Base-by-base conservation (phyloP, 331 rosid species). In the Pyracantha coccinea region DNA sequence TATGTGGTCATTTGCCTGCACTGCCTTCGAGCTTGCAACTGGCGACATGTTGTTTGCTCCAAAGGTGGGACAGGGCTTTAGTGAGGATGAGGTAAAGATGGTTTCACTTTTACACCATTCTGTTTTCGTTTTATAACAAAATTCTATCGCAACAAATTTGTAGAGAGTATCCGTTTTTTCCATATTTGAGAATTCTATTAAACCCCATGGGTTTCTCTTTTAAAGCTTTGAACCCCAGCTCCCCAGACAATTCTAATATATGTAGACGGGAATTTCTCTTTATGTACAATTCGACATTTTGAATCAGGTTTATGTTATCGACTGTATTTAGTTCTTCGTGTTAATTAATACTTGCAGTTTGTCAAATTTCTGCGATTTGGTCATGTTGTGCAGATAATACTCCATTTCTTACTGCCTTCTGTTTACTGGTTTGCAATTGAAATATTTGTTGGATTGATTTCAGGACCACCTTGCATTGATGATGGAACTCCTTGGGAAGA, bases 401-500 rank as follows among this genome's bases (percentile, higher is more conserved):
- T 12, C 47, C n/a, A 4, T 71, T n/a, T 24, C 1, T 14, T 4
- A 14, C 13, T n/a, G 19, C 19, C 15, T 62, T 21, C 14, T 41
- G 5, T 38, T 25, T 25, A 25, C 41, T 19, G 66, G 76, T 27
- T 47, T 61, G 21, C 61, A 68, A 72, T 72, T 25, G 64, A 68
- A 72, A 54, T 71, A 7, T 28, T 62, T 69, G n/a, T 57, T 79
- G 23, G 75, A 66, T 80, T 82, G 80, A 79, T 88, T 80, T 79
- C 88, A 93, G 98, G 98, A 93, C 79, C 98, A 93, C 80, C 98
- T 93, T 72, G 98, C 98, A 77, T 73, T 89, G 81, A 91, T 93
- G 98, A 91, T 93, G 96, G 98, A 93, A 81, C 94, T 93, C 74
- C 94, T 93, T n/a, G 97, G 99, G 66, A 95, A 92, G 92, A 90